Base-by-base conservation (phyloP, 2,329 filamentous ascomycete species). In the Thelonectria blattea region DNA sequence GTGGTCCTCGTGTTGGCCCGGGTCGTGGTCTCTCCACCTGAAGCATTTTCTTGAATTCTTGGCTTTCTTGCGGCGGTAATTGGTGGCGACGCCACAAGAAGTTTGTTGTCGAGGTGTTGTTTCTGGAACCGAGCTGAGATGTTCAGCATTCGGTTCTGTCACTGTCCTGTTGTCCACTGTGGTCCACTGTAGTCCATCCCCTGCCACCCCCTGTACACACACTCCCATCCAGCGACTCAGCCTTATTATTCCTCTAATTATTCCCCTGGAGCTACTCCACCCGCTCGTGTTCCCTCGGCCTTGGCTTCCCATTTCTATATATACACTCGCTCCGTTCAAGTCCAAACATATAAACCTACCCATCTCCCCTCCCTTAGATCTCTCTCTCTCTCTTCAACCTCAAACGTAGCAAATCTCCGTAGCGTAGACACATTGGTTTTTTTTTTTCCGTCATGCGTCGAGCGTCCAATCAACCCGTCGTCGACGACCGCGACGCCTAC, bases 401-500 rank as follows among this genome's bases (percentile, higher is more conserved):
- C 41, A 11, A 20, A 10, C n/a, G 41, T 43, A 41, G 37, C 27
- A n/a, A n/a, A n/a, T n/a, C n/a, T n/a, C n/a, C 22, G 27, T 30
- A 30, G 27, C 5, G 27, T 30, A 30, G 7, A 4, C 4, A 24
- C 22, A 61, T 46, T 58, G 63, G 58, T 53, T 63, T 45, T 53
- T 46, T 57, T 62, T 58, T 52, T 62, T 45, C 53, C 56, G 63
- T 39, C 9, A 68, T 71, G 67, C 63, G 68, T 57, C 62, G 64
- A 60, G 62, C 61, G 50, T 67, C 67, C 57, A 69, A 70, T 61
- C 58, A 62, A 20, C 15, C 52, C 43, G 52, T 55, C 51, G 61
- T 60, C 60, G 58, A 64, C 53, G 60, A 64, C 22, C 58, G 65
- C 55, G 80, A 83, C 57, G 80, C 80, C 64, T 86, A 85, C 74